These are phyloP conservation scores for Daldinia eschscholtzii DNA, from an alignment of 2,329 filamentous ascomycete species.

Conservation along the genomic window DNA sequence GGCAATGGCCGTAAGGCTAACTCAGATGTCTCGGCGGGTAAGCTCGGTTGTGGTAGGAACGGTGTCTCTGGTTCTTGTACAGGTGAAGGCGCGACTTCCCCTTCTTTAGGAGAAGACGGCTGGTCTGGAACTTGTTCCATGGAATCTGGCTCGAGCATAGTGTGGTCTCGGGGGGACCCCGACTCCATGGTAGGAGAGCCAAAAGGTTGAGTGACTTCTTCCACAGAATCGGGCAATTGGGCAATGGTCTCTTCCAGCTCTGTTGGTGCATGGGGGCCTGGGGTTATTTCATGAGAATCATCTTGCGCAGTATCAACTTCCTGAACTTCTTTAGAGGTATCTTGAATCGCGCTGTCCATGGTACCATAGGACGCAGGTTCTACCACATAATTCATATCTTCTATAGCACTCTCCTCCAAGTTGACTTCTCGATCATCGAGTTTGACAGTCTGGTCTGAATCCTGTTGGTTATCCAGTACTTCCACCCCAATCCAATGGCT, in stretches of 20 bases:
- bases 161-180: slow-evolving; percentile 3
- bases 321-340: slow-evolving; percentile 1
- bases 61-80: background rate
- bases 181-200: slow-evolving; percentile 6
- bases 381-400: slow-evolving; percentile 4
- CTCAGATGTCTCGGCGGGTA: slow-evolving; percentile 2
- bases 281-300: slow-evolving; percentile 6
- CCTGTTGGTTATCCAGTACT: background rate
- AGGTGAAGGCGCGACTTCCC: slow-evolving; percentile 1
- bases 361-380: background rate
- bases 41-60: background rate
- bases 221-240: background rate
- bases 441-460: slow-evolving; percentile 6
- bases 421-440: background rate
- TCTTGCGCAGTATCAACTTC: slow-evolving; percentile 5
- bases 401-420: background rate
- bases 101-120: background rate
- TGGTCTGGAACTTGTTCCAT: background rate
- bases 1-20: slow-evolving; percentile 22
- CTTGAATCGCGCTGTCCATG: background rate
- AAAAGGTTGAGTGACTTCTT: slow-evolving; percentile 1
- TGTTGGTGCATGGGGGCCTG: background rate
- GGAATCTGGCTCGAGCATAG: background rate
- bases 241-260: slow-evolving; percentile 14
- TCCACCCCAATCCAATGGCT: background rate